phyloP scores from a whole-genome alignment of 2,329 filamentous ascomycete species.

The Fusarium ambrosium region DNA sequence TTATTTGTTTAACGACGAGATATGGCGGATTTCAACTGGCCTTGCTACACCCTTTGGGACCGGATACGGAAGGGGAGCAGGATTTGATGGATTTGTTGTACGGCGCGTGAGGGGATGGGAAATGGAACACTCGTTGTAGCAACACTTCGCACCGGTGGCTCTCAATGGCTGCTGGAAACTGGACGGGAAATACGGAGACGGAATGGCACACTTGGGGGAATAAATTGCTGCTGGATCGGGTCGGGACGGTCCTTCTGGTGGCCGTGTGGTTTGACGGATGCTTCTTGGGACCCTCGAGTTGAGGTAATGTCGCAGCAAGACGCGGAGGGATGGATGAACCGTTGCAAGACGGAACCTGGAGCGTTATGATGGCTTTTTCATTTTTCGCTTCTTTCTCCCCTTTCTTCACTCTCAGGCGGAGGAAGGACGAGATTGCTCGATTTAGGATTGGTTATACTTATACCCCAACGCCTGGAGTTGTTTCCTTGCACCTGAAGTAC shows the following conservation, averaged over 20 bases:
- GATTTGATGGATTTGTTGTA: constrained; percentile 19
- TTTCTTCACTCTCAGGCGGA: constrained; percentile 18
- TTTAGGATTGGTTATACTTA: constrained; percentile 47
- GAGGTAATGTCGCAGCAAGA: constrained; percentile 39
- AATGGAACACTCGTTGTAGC: constrained; percentile 31
- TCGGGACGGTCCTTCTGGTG: neutral
- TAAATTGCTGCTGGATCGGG: constrained; percentile 12
- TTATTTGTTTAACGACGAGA: constrained; percentile 31
- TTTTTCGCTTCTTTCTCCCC: constrained; percentile 37
- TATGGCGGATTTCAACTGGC: constrained; percentile 27
- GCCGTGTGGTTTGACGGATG: neutral
- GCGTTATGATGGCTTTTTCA: constrained; percentile 32
- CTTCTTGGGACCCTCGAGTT: constrained; percentile 2
- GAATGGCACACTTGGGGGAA: constrained; percentile 1
- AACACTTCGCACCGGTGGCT: constrained; percentile 8
- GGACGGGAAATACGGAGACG: constrained; percentile 19
- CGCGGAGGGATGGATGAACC: constrained; percentile 17
- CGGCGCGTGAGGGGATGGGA: constrained; percentile 34
- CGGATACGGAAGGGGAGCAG: constrained; percentile 28
- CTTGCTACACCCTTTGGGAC: constrained; percentile 41
- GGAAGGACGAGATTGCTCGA: constrained; percentile 40
- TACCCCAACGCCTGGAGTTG: constrained; percentile 49
- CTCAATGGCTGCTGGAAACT: constrained; percentile 19
- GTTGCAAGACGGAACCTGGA: constrained; percentile 32
- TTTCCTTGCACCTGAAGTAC: constrained; percentile 28